Conservation (phyloP, 345 rosid species). For the Brassica cretica region DNA sequence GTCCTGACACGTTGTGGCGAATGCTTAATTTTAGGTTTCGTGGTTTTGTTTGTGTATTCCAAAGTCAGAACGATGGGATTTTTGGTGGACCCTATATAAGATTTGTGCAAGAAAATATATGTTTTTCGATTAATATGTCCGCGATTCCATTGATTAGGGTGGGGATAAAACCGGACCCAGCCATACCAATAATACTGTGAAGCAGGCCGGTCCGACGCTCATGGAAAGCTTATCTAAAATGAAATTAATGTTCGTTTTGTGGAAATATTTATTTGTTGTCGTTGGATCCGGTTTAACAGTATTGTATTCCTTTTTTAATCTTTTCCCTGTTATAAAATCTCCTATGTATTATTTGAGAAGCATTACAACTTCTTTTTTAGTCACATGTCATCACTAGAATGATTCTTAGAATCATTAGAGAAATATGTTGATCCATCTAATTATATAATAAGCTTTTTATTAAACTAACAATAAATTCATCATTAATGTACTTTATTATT, state of each 20-base stretch:
- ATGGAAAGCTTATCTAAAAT: background rate
- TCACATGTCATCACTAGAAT: no score
- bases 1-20: constrained; percentile 21
- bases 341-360: no score
- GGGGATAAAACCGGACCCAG: background rate
- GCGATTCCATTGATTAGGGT: background rate
- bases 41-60: constrained; percentile 2
- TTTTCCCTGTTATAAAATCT: no score
- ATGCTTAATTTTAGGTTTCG: constrained; percentile 2
- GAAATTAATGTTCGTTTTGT: background rate
- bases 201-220: background rate
- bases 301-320: no score
- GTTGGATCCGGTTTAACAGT: no score
- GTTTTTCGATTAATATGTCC: background rate
- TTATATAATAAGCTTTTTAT: no score
- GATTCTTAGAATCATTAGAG: no score
- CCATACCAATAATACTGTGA: background rate
- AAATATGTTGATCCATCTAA: no score
- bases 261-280: no score
- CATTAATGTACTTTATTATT: no score
- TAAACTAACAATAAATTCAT: no score
- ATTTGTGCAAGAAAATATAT: background rate
- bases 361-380: no score
- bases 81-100: constrained; percentile 24
- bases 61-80: constrained; percentile 28